Base-by-base conservation (phyloP, 345 rosid species). In the Aquilaria malaccensis region DNA sequence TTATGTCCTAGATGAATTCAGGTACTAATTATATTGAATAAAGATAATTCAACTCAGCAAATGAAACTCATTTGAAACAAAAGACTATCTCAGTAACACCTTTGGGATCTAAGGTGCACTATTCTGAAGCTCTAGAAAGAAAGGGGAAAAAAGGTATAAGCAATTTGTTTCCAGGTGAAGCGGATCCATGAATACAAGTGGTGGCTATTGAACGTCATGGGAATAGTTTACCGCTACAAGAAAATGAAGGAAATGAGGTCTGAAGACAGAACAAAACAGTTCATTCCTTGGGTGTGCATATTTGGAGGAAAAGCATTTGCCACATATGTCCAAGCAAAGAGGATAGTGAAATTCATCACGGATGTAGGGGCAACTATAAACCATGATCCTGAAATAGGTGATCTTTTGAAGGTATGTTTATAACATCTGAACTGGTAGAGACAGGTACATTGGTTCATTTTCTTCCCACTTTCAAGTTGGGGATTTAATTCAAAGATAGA, bases 291-390 rank as follows among this genome's bases (percentile, higher is more conserved):
- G 61, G 90, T 88, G 47, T 88, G 90, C 67, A 84, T 88, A 69
- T 81, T 85, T 65, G 96, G 93, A 30, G 93, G 96, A 32, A 85
- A 88, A 75, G 93, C 96, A 60, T 85, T 88, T 49, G 77, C 93
- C 53, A 85, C 96, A 10, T 85, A 84, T 60, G 81, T 88, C 12
- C 93, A 85, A 74, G 96, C 96, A 50, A 88, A 85, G 78, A 82
- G 88, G 69, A 88, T 88, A 63, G 87, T 85, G 66, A 86, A 84
- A 72, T 81, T 86, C 54, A 84, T 88, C 59, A 79, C 83, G 0
- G 93, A 88, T 67, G 93, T 83, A 59, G 96, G 81, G 29, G 71
- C 88, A 64, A 79, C 79, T 6, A 71, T 84, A 52, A 88, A 84
- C 74, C 76, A 76, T 75, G 96, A 84, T 74, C 76, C 84, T 52